Evolutionary conservation across 2,329 filamentous ascomycete species (phyloP), one percentile per base, ranked within the genome.

Genomic region (Colletotrichum coccodes): DNA sequence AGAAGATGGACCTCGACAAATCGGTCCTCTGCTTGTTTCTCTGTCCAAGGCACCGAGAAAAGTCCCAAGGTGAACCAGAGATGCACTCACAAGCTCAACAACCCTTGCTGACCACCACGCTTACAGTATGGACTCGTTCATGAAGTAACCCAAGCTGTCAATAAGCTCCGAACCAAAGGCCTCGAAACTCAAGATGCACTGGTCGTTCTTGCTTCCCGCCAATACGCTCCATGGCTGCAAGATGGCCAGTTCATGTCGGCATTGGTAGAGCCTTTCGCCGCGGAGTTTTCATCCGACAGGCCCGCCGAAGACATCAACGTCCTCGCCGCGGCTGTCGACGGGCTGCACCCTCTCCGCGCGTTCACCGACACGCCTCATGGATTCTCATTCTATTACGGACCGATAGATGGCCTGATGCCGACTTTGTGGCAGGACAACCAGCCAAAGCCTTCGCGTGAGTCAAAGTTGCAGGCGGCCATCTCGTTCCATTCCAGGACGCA

Each of bases 321-420:
- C 8, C 71, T 91, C 16, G 80, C 81, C 28, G 90, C 85, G 14
- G 85, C 89, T 5, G 84, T 90, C 32, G 89, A 91, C 74, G 82
- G 85, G 9, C 76, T 91, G 36, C 77, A 82, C 26, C 81, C 83
- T 9, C 72, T 75, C 6, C 68, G 72, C 26, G 74, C 76, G 18
- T 75, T 75, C 36, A 72, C 75, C 50, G 73, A 75, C 18, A 77
- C 79, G 7, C 70, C 76, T 7, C 75, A 79, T 9, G 88, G 87
- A 7, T 76, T 90, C 56, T 87, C 88, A 2, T 76, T 90, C 60
- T 76, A 89, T n/a, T 78, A 82, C 54, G 86, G 86, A 11, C 69
- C 76, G 16, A 64, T 77, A 12, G 74, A 79, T 28, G 68, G 72
- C 1, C 76, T 87, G 6, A 75, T 90, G 4, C 86, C 86, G 2